These are phyloP conservation scores for Hysterium pulicare DNA, from an alignment of 2,329 filamentous ascomycete species.

Conservation along the genomic window DNA sequence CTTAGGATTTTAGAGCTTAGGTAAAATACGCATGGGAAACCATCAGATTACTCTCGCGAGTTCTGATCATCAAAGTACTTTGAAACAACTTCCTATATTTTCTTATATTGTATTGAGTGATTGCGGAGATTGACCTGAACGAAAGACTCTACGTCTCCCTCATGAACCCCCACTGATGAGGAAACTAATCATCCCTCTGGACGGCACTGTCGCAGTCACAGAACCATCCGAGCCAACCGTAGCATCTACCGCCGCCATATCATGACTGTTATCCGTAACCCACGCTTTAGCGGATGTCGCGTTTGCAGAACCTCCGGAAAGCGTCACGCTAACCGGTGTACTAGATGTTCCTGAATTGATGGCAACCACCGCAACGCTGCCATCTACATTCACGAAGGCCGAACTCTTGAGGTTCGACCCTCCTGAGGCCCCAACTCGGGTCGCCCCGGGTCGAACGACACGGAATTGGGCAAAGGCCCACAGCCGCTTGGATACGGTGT, in stretches of 20 bases:
- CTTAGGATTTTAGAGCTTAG: too few species aligned
- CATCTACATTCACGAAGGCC: conserved; percentile 33
- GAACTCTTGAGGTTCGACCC: conserved; percentile 28
- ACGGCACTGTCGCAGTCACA: conserved; percentile 20
- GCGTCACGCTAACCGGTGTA: not conserved
- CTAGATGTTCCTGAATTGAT: conserved; percentile 14
- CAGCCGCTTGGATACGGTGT: conserved; percentile 34
- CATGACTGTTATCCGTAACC: conserved; percentile 24
- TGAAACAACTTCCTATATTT: too few species aligned
- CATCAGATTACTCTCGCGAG: too few species aligned
- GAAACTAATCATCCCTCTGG: conserved; percentile 26
- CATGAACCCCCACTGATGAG: conserved; percentile 14
- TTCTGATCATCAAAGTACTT: too few species aligned
- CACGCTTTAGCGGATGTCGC: conserved; percentile 18
- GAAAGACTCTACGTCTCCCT: too few species aligned
- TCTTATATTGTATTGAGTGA: too few species aligned
- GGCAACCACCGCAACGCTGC: conserved; percentile 21
- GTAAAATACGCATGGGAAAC: too few species aligned
- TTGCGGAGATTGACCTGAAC: too few species aligned
- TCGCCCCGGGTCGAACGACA: conserved; percentile 39
- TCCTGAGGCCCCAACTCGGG: conserved; percentile 32
- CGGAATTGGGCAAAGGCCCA: conserved; percentile 44
- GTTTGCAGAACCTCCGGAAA: conserved; percentile 1
- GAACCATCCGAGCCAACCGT: conserved; percentile 19
- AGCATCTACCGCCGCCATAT: conserved; percentile 15